phyloP scores from a whole-genome alignment of 257 asterid genomes.

The Forsythia suspensa region DNA sequence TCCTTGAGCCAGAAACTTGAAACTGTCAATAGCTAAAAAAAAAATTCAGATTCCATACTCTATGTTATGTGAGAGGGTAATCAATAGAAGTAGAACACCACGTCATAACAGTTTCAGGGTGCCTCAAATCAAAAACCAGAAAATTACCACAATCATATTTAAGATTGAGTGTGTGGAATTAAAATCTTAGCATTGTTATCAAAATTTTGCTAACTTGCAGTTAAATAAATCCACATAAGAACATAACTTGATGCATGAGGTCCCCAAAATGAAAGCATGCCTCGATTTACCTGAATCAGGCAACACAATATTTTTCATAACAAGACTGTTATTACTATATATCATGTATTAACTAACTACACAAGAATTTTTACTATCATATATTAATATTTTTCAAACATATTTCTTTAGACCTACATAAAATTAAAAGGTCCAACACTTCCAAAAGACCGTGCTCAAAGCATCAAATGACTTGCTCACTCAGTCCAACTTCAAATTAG shows the following conservation, averaged over 20 bases:
- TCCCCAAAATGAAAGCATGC: background rate
- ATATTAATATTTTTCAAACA: background rate
- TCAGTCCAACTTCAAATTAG: background rate
- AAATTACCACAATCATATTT: background rate
- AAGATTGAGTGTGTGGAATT: background rate
- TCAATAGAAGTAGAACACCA: background rate
- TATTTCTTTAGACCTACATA: background rate
- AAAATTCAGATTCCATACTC: background rate
- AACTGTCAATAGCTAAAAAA: slow-evolving; percentile 3
- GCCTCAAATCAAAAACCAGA: slow-evolving; percentile 4
- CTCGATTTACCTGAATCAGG: background rate
- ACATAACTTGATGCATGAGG: background rate
- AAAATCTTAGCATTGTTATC: background rate
- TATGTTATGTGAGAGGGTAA: slow-evolving; percentile 2
- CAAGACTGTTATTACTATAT: background rate
- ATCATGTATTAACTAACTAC: background rate
- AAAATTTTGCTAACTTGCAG: too few species aligned
- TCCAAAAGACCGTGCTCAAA: background rate
- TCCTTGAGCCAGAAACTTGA: slow-evolving; percentile 7
- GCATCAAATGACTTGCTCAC: background rate
- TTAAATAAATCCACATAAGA: too few species aligned
- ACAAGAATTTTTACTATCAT: background rate
- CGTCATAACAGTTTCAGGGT: background rate
- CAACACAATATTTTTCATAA: background rate
- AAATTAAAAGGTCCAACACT: background rate